phyloP scores from a whole-genome alignment of 306 rosid genomes.

The Rosa lucieae region DNA sequence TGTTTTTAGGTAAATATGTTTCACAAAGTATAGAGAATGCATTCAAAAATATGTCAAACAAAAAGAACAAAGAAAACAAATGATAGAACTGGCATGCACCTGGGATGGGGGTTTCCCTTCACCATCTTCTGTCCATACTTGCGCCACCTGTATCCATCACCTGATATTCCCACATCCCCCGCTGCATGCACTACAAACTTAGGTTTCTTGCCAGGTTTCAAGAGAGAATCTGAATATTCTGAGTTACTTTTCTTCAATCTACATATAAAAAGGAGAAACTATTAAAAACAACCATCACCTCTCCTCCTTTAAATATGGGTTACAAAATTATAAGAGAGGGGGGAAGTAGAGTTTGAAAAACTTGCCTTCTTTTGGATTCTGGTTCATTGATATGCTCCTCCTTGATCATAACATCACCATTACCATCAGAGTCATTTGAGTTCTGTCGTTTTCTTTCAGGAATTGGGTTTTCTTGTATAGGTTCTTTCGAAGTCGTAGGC shows the following conservation, averaged over 20 bases:
- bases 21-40: background rate
- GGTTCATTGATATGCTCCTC: constrained; percentile 59
- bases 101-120: constrained; percentile 90
- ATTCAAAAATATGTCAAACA: background rate
- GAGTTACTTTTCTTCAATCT: constrained; percentile 75
- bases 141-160: constrained; percentile 97
- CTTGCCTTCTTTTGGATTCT: constrained; percentile 76
- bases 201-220: constrained; percentile 69
- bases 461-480: constrained; percentile 38
- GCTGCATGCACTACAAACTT: constrained; percentile 89
- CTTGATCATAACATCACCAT: constrained; percentile 51
- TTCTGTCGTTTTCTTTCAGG: constrained; percentile 56
- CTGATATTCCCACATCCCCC: constrained; percentile 88
- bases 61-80: background rate
- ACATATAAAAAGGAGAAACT: constrained; percentile 36
- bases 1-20: background rate
- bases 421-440: constrained; percentile 43
- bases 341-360: constrained; percentile 6
- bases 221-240: constrained; percentile 40
- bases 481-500: constrained; percentile 56
- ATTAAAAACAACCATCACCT: constrained; percentile 27
- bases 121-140: constrained; percentile 99
- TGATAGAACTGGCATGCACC: constrained; percentile 42
- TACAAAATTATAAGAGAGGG: background rate
- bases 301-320: constrained; percentile 18